phyloP scores from a whole-genome alignment of 2,329 filamentous ascomycete species.

The Ascochyta fabae region DNA sequence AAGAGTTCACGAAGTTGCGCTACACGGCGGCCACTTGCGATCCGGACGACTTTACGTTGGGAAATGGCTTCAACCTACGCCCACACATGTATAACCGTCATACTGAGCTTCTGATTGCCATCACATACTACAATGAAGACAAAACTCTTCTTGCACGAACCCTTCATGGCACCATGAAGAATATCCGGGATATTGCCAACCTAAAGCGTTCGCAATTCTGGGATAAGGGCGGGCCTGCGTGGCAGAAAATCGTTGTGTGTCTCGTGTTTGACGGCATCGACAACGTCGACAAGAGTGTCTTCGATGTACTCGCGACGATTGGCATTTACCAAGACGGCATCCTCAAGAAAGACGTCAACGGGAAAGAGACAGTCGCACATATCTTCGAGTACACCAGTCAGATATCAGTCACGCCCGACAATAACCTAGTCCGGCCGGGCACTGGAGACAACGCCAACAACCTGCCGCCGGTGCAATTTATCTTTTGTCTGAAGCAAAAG shows the following conservation, averaged over 20 bases:
- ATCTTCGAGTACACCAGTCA: constrained; percentile 98
- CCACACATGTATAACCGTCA: constrained; percentile 97
- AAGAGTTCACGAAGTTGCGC: constrained; percentile 94
- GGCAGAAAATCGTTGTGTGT: constrained; percentile 91
- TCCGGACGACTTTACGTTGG: constrained; percentile 94
- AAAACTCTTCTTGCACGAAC: constrained; percentile 88
- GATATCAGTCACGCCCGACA: constrained; percentile 75
- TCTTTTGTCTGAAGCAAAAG: too few species aligned
- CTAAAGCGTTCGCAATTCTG: constrained; percentile 97
- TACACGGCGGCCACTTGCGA: constrained; percentile 98
- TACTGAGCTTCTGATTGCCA: constrained; percentile 91
- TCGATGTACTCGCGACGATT: constrained; percentile 84
- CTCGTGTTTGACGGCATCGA: constrained; percentile 89
- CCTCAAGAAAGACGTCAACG: constrained; percentile 96
- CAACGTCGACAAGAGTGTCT: constrained; percentile 89
- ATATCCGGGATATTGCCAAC: constrained; percentile 95
- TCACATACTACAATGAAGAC: constrained; percentile 99
- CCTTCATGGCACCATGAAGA: constrained; percentile 95
- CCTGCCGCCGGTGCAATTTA: too few species aligned
- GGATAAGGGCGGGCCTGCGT: constrained; percentile 96
- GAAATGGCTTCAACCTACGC: constrained; percentile 96
- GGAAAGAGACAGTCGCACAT: constrained; percentile 91
- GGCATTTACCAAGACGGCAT: constrained; percentile 85
- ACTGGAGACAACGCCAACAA: too few species aligned
- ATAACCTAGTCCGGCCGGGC: too few species aligned